Conservation (phyloP, 495 filamentous ascomycete species). For the Tuber microsphaerosporum region DNA sequence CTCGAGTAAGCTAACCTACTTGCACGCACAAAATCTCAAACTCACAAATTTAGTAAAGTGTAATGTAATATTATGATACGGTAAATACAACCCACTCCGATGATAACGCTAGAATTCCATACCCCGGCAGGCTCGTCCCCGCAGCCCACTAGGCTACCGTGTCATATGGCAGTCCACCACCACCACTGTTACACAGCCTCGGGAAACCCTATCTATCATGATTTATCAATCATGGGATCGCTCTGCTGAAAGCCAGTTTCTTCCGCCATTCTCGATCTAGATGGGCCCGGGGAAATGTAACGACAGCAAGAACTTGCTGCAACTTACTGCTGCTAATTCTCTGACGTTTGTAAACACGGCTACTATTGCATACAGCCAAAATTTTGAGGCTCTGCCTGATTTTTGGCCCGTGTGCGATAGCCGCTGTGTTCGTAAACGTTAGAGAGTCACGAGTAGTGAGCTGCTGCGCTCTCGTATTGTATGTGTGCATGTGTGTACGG, state of each 20-base stretch:
- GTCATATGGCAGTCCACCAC: neutral
- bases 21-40: neutral
- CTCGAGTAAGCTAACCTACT: neutral
- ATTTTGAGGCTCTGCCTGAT: too few species aligned
- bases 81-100: neutral
- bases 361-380: too few species aligned
- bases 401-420: too few species aligned
- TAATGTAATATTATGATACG: neutral
- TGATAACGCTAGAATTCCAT: neutral
- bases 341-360: neutral
- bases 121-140: neutral
- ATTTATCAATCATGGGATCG: constrained; percentile 1
- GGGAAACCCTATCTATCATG: neutral
- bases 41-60: neutral
- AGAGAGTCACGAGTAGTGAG: neutral
- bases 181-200: neutral
- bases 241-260: neutral
- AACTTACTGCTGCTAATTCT: too few species aligned
- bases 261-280: neutral
- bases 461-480: neutral
- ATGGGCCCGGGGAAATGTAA: neutral
- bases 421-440: too few species aligned
- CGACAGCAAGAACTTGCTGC: neutral
- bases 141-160: too few species aligned
- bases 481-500: neutral